Percentiles rank a stretch among this genome's conserved stretches.
Evolutionary conservation across 2,329 filamentous ascomycete species (phyloP).

Genomic region (Ilyonectria robusta): DNA sequence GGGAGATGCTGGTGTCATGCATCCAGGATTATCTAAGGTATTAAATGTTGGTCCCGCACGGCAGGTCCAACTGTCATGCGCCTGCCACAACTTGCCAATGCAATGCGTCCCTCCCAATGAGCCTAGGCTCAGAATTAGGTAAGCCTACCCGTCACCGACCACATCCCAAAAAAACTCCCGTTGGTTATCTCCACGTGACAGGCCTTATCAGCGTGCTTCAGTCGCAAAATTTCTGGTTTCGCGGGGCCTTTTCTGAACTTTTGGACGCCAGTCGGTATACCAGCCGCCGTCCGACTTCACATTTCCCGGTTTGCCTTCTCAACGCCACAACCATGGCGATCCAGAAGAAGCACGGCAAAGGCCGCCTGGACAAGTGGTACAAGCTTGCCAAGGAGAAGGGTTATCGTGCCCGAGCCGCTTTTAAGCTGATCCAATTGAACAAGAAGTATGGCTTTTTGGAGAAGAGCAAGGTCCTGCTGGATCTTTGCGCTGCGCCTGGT

Average conservation of each 20-base stretch:
- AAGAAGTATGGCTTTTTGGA: constrained; percentile 99
- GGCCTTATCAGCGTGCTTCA: constrained; percentile 44
- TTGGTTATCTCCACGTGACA: constrained; percentile 54
- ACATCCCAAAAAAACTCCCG: background rate
- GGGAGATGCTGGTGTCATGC: constrained; percentile 40
- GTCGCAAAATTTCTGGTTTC: constrained; percentile 55
- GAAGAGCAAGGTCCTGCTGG: constrained; percentile 94
- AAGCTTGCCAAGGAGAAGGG: constrained; percentile 98
- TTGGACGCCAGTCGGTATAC: constrained; percentile 32
- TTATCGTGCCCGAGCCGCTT: constrained; percentile 94
- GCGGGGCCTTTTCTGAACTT: constrained; percentile 33
- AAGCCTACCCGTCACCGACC: constrained; percentile 29
- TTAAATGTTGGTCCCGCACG: constrained; percentile 31
- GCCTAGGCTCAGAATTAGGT: constrained; percentile 34
- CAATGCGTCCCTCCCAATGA: constrained; percentile 32
- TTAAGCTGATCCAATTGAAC: constrained; percentile 98
- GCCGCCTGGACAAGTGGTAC: constrained; percentile 99
- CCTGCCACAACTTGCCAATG: constrained; percentile 28
- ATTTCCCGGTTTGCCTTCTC: constrained; percentile 17
- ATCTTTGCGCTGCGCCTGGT: constrained; percentile 97
- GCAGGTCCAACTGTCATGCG: constrained; percentile 37
- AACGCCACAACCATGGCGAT: constrained; percentile 79
- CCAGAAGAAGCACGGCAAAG: constrained; percentile 99
- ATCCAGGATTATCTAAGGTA: constrained; percentile 33
- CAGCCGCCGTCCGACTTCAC: constrained; percentile 13